These are phyloP conservation scores for Cyclotella sp. DNA, from an alignment of 108 stramenopile species.

Conservation along the genomic window DNA sequence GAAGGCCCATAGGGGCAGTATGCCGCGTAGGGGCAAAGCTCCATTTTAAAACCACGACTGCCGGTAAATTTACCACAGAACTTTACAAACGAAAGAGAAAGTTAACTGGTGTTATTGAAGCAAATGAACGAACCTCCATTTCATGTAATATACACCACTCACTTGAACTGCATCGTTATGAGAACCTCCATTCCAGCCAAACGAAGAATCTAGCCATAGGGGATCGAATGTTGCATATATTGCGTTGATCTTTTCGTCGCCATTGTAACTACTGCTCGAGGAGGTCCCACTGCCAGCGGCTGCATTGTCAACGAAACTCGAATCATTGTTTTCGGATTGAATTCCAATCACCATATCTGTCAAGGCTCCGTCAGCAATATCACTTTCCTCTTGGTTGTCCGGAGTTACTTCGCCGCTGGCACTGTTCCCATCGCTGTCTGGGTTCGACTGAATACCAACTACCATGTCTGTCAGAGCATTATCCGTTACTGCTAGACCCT, in stretches of 20 bases:
- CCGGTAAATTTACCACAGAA: slow-evolving; percentile 24
- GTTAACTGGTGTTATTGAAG: not conserved
- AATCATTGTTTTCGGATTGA: not conserved
- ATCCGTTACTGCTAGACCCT: slow-evolving; percentile 1
- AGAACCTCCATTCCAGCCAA: slow-evolving; percentile 39
- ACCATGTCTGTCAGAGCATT: not conserved
- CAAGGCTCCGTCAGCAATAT: not conserved
- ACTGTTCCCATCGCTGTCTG: not conserved
- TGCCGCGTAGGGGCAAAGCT: slow-evolving; percentile 42
- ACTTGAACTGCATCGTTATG: slow-evolving; percentile 34
- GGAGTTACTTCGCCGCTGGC: not conserved
- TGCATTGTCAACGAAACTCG: not conserved
- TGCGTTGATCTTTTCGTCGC: not conserved
- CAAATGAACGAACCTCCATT: not conserved
- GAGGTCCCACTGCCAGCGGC: not conserved
- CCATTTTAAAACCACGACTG: slow-evolving; percentile 27
- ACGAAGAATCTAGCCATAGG: slow-evolving; percentile 19
- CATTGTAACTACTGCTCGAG: not conserved
- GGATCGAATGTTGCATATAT: slow-evolving; percentile 30
- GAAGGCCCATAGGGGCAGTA: slow-evolving; percentile 49
- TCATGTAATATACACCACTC: not conserved
- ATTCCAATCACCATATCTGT: slow-evolving; percentile 7
- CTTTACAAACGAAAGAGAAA: not conserved
- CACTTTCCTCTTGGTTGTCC: not conserved
- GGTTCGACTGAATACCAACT: slow-evolving; percentile 2